Evolutionary conservation across 2,329 filamentous ascomycete genomes (phyloP).

Genomic region (Trichophyton mentagrophytes): DNA sequence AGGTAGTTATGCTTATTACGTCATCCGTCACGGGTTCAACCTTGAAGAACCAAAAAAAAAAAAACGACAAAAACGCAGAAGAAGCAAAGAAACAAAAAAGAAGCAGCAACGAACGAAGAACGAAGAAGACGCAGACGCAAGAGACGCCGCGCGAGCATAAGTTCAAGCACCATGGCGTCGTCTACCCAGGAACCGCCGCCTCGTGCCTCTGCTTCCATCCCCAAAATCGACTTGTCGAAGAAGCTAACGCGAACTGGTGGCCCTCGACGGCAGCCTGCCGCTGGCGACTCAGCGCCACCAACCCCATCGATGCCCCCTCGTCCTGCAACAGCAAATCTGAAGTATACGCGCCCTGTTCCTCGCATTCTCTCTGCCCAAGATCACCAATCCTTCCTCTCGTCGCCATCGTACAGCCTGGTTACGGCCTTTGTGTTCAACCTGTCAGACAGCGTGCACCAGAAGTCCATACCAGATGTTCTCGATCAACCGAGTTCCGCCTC

Average conservation of each 20-base stretch:
- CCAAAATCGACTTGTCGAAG: slow-evolving; percentile 28
- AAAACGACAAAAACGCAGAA: background rate
- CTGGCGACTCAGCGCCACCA: slow-evolving; percentile 50
- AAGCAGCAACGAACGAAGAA: background rate
- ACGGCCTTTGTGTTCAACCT: slow-evolving; percentile 76
- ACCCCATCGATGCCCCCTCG: slow-evolving; percentile 62
- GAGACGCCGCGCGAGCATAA: too few species aligned
- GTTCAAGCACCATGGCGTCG: slow-evolving; percentile 11
- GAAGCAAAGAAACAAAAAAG: background rate
- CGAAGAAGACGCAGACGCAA: too few species aligned
- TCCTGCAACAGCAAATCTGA: slow-evolving; percentile 46
- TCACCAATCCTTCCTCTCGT: slow-evolving; percentile 67
- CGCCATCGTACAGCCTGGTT: slow-evolving; percentile 62
- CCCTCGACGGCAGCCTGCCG: slow-evolving; percentile 20
- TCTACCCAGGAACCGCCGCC: slow-evolving; percentile 12
- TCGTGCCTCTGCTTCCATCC: background rate
- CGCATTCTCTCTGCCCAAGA: slow-evolving; percentile 72
- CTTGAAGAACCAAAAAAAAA: background rate
- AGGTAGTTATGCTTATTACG: background rate
- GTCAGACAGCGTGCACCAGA: slow-evolving; percentile 65
- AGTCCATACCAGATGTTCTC: slow-evolving; percentile 49
- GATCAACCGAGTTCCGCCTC: slow-evolving; percentile 35
- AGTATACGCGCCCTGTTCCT: slow-evolving; percentile 56
- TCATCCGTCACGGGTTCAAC: background rate
- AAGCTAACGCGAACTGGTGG: slow-evolving; percentile 26